Conservation (phyloP, 2,329 filamentous ascomycete species). For the Scleromitrula shiraiana region DNA sequence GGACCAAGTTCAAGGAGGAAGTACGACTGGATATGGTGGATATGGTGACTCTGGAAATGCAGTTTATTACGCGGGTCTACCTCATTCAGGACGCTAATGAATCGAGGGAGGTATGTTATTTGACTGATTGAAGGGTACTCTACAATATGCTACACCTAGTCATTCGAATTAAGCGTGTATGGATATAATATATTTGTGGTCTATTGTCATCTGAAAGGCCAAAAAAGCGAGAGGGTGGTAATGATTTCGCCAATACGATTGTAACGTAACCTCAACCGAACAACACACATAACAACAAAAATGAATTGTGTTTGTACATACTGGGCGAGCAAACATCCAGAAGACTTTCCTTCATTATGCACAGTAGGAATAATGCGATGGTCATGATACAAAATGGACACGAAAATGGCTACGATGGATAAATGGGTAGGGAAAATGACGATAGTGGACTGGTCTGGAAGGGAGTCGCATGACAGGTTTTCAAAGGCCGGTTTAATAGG, state of each 20-base stretch:
- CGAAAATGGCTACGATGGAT: background rate
- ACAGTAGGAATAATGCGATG: background rate
- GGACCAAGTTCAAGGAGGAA: conserved; percentile 11
- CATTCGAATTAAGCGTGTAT: conserved; percentile 1
- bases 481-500: too few species aligned
- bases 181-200: background rate
- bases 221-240: background rate
- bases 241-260: background rate
- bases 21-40: conserved; percentile 15
- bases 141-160: background rate
- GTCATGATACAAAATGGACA: background rate
- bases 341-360: background rate
- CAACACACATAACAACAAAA: background rate
- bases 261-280: conserved; percentile 2
- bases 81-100: conserved; percentile 14
- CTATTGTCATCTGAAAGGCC: background rate
- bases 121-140: background rate
- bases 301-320: conserved; percentile 6
- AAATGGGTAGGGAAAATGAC: background rate
- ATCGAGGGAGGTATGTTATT: background rate
- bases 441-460: background rate
- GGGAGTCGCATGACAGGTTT: background rate
- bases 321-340: background rate
- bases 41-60: conserved; percentile 21
- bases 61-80: conserved; percentile 23